A percentile compares a stretch with the other conserved stretches of the same genome.
Evolutionary conservation across 169 alveolate genomes (phyloP).

Genomic region (Cryptosporidium baileyi): DNA sequence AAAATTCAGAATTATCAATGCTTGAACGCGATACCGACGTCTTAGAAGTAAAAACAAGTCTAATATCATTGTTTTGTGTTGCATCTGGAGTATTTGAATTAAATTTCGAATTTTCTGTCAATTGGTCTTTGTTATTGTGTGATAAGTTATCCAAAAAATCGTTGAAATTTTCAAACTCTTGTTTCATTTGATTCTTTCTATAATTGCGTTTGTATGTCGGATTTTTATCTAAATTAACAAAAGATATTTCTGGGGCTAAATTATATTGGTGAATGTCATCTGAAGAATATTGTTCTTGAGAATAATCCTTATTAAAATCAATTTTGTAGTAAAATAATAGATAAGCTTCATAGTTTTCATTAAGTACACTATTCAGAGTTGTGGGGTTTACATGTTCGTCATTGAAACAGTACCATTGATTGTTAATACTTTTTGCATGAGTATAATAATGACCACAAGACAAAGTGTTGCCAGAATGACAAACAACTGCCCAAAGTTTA

Average conservation of each 20-base stretch:
- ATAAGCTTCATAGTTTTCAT: slow-evolving; percentile 24
- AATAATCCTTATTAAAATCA: neutral
- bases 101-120: neutral
- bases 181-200: neutral
- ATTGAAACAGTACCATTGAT: slow-evolving; percentile 66
- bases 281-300: neutral
- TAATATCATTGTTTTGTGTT: neutral
- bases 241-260: slow-evolving; percentile 20
- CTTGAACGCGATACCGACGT: neutral
- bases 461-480: slow-evolving; percentile 75
- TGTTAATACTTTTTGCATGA: slow-evolving; percentile 61
- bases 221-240: neutral
- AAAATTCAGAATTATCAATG: too few species aligned
- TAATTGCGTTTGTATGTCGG: neutral
- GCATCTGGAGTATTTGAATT: neutral
- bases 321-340: slow-evolving; percentile 26
- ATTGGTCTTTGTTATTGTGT: neutral
- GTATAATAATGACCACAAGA: slow-evolving; percentile 76
- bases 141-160: slow-evolving; percentile 3
- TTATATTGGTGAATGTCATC: neutral
- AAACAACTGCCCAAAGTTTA: slow-evolving; percentile 76
- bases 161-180: neutral
- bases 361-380: neutral
- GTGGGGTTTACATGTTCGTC: slow-evolving; percentile 38
- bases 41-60: slow-evolving; percentile 10